A percentile compares a stretch with the other conserved stretches of the same genome.
These are phyloP conservation scores for Nakazawaea sp. DNA, from an alignment of 805 yeast genomes.

Conservation along the genomic window DNA sequence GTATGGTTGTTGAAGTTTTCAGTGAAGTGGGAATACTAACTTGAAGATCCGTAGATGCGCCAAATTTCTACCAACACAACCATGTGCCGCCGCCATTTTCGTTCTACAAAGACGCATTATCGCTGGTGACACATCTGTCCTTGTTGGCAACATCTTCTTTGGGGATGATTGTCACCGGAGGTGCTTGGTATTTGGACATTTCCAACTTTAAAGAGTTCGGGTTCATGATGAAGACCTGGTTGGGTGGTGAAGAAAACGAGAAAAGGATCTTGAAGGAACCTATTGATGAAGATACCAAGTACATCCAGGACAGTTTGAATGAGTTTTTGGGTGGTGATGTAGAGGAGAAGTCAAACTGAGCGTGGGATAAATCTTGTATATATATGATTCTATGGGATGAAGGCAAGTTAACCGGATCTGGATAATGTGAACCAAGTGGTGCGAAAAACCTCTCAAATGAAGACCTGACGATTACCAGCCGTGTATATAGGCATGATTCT, in stretches of 20 bases:
- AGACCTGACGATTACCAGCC: too few species aligned
- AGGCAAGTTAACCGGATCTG: too few species aligned
- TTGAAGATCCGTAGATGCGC: conserved; percentile 36
- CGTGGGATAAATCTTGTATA: neutral
- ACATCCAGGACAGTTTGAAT: conserved; percentile 48
- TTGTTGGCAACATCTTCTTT: conserved; percentile 65
- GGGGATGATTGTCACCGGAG: conserved; percentile 67
- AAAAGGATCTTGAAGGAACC: conserved; percentile 36
- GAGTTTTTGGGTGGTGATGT: conserved; percentile 35
- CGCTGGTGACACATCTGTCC: conserved; percentile 80
- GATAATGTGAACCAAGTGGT: too few species aligned
- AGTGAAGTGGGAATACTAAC: neutral
- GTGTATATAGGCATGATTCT: too few species aligned
- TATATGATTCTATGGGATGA: too few species aligned
- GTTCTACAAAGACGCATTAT: conserved; percentile 75
- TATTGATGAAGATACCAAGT: conserved; percentile 52
- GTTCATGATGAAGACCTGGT: conserved; percentile 48
- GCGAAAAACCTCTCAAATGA: too few species aligned
- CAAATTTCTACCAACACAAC: conserved; percentile 75
- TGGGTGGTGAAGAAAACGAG: conserved; percentile 67
- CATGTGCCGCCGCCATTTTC: conserved; percentile 81
- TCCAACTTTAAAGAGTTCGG: conserved; percentile 67
- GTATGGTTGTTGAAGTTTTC: conserved; percentile 15
- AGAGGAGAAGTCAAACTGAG: conserved; percentile 1
- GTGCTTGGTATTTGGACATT: conserved; percentile 77